These are phyloP conservation scores for Irpex sp. DNA, from an alignment of 1,284 basidiomycete genomes.

Conservation along the genomic window DNA sequence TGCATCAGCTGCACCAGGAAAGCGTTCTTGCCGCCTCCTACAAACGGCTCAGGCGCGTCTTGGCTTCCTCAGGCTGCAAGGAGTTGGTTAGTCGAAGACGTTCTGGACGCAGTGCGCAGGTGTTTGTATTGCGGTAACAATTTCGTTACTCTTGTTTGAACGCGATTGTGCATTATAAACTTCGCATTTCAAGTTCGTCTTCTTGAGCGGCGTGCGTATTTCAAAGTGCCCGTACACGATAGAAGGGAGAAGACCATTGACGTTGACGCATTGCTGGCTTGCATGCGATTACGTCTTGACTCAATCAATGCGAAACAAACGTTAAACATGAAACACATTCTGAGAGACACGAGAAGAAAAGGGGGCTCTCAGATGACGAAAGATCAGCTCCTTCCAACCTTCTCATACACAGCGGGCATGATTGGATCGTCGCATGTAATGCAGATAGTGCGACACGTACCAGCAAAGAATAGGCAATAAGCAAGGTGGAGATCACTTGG, in stretches of 20 bases:
- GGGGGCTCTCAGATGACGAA: background rate
- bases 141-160: conserved; percentile 47
- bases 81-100: conserved; percentile 61
- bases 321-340: background rate
- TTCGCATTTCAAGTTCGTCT: background rate
- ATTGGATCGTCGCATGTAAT: background rate
- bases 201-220: background rate
- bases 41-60: conserved; percentile 12
- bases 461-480: no score
- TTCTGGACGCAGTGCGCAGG: conserved; percentile 58
- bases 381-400: background rate
- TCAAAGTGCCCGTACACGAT: background rate
- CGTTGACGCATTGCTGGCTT: background rate
- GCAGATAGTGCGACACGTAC: no score
- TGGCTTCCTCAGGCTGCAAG: conserved; percentile 44
- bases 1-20: conserved; percentile 71
- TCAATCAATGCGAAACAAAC: background rate
- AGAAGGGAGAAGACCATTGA: background rate
- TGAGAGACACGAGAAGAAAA: background rate
- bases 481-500: background rate
- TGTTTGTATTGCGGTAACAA: conserved; percentile 69
- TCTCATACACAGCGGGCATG: background rate
- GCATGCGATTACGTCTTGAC: background rate
- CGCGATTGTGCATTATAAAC: background rate
- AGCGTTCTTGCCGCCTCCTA: conserved; percentile 54